Evolutionary conservation across 805 yeast species (phyloP), one percentile per base, ranked within the genome.

Genomic region (Kluyveromyces aestuarii): DNA sequence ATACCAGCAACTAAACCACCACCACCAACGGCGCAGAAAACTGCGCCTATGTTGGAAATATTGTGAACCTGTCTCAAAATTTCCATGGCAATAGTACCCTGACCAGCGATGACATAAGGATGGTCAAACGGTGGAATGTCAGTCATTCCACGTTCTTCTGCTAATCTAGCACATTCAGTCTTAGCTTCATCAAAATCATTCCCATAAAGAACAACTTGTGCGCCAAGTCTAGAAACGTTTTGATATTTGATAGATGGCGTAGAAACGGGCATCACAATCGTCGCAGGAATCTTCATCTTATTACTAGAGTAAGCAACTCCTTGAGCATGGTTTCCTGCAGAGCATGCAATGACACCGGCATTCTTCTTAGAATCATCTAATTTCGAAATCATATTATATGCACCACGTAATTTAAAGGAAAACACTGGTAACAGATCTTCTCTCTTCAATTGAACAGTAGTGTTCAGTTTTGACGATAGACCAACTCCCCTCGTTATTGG

Each of bases 281-380:
- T 91, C 4, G 98, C 91, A 3, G 96, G 93, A 47, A 93, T 88
- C 27, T 83, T 84, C 61, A 93, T 72, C 51, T 83, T 80, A 51
- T 80, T 81, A 4, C 98, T 96, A 19, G 96, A 84, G 64, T 69
- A 91, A 0, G 99, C 99, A 13, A 93, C 98, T 56, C 99, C 99
- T 65, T 93, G 99, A 1, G 99, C 99, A 60, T 93, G 99, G 67
- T 93, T 93, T 36, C 99, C 99, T 4, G 99, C 99, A 30, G 97
- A 88, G 61, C 98, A 93, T 0, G 98, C 97, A 63, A 95, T 85
- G 48, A 93, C 97, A 58, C 99, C 99, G 73, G 64, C 87, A 58
- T 54, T 82, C 76, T 57, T 82, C 37, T 68, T 61, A 8, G 63
- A 47, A n/a, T 77, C 69, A 47, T 81, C 80, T 45, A 93, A 69